A percentile compares a stretch with the other conserved stretches of the same genome.
Evolutionary conservation across 306 rosid species (phyloP).

Genomic region (Hylodesmum podocarpum): DNA sequence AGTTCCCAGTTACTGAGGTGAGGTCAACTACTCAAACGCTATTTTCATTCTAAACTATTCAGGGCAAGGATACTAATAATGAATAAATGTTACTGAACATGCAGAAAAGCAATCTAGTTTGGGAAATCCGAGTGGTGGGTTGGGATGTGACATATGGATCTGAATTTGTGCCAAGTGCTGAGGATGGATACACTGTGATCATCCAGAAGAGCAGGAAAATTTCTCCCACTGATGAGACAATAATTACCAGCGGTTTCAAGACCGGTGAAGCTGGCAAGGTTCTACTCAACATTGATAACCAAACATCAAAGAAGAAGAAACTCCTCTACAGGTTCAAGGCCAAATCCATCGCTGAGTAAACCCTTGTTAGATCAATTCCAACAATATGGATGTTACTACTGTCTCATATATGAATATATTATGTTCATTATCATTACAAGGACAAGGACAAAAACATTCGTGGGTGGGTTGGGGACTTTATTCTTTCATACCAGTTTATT

Average conservation of each 20-base stretch:
- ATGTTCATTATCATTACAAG: background rate
- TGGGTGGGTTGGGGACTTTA: constrained; percentile 15
- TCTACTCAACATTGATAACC: constrained; percentile 81
- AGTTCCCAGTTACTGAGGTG: constrained; percentile 81
- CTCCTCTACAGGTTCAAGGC: constrained; percentile 87
- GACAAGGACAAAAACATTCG: background rate
- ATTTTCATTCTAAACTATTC: too few relatives aligned
- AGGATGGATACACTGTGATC: constrained; percentile 80
- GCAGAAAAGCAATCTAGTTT: constrained; percentile 59
- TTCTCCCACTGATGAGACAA: constrained; percentile 61
- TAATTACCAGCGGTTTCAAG: constrained; percentile 63
- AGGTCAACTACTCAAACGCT: too few relatives aligned
- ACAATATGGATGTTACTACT: constrained; percentile 14
- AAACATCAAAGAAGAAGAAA: constrained; percentile 91
- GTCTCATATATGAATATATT: background rate
- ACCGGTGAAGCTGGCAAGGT: constrained; percentile 76
- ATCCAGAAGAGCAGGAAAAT: constrained; percentile 77
- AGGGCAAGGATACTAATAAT: background rate
- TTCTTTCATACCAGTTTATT: constrained; percentile 45
- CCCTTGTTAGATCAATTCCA: too few relatives aligned
- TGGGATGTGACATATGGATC: constrained; percentile 92
- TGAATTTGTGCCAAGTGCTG: constrained; percentile 74
- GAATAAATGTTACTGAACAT: background rate
- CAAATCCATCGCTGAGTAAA: constrained; percentile 58
- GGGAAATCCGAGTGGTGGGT: constrained; percentile 85